These are phyloP conservation scores for Glomus cerebriforme DNA, from an alignment of 192 early-diverging fungal genomes.

Conservation along the genomic window DNA sequence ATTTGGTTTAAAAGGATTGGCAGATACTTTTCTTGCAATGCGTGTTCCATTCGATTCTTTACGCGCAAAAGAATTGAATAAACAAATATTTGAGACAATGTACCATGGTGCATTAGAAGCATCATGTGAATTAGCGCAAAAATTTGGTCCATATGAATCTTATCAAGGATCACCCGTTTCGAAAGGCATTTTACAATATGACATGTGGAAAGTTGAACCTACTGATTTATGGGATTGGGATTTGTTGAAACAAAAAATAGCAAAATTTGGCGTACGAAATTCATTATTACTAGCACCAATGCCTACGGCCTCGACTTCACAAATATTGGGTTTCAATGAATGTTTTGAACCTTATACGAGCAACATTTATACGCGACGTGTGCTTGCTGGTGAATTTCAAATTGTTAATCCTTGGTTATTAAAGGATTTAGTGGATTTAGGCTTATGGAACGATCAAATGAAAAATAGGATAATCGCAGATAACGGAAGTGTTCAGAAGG, in stretches of 20 bases:
- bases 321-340: slow-evolving; percentile 98
- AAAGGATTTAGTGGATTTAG: slow-evolving; percentile 91
- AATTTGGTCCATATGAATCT: slow-evolving; percentile 80
- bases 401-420: slow-evolving; percentile 96
- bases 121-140: slow-evolving; percentile 85
- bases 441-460: slow-evolving; percentile 91
- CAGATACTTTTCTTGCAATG: slow-evolving; percentile 95
- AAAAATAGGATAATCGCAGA: slow-evolving; percentile 94
- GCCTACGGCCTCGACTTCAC: slow-evolving; percentile 96
- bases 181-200: slow-evolving; percentile 89
- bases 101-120: slow-evolving; percentile 94
- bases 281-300: slow-evolving; percentile 94
- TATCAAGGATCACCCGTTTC: slow-evolving; percentile 89
- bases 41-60: slow-evolving; percentile 91
- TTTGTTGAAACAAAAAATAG: slow-evolving; percentile 74
- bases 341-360: slow-evolving; percentile 91
- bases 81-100: slow-evolving; percentile 92
- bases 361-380: slow-evolving; percentile 97
- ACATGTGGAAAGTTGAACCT: slow-evolving; percentile 86
- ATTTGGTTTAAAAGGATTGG: slow-evolving; percentile 50
- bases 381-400: slow-evolving; percentile 97
- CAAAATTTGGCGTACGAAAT: slow-evolving; percentile 87
- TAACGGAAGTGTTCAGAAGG: slow-evolving; percentile 81
- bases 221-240: slow-evolving; percentile 93
- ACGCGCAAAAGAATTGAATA: slow-evolving; percentile 82